These are phyloP conservation scores for Vanderwaltozyma polyspora DNA, from an alignment of 805 yeast species.

Conservation along the genomic window DNA sequence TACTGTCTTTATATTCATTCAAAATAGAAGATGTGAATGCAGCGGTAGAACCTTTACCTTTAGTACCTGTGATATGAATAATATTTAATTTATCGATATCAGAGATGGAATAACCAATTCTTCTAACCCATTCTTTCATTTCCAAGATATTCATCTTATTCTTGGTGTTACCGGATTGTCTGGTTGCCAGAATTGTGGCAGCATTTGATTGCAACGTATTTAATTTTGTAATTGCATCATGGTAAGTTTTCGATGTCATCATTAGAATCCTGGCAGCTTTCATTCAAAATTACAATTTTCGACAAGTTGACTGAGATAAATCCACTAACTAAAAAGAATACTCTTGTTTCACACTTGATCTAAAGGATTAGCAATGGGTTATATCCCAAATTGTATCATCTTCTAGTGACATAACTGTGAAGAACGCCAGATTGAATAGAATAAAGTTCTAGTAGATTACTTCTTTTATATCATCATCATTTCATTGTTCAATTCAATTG, in stretches of 20 bases:
- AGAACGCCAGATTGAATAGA: too few relatives aligned
- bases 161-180: constrained; percentile 55
- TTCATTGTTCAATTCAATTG: too few relatives aligned
- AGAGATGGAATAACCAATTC: constrained; percentile 53
- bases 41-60: constrained; percentile 97
- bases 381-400: too few relatives aligned
- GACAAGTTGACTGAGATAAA: too few relatives aligned
- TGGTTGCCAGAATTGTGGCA: constrained; percentile 75
- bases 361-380: too few relatives aligned
- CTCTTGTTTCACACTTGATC: too few relatives aligned
- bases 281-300: not conserved
- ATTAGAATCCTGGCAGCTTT: not conserved
- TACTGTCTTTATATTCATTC: constrained; percentile 39
- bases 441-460: too few relatives aligned
- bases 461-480: too few relatives aligned
- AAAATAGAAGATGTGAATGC: constrained; percentile 83
- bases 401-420: too few relatives aligned
- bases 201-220: constrained; percentile 86
- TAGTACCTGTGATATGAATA: constrained; percentile 92
- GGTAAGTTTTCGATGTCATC: constrained; percentile 21
- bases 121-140: constrained; percentile 69
- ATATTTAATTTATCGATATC: constrained; percentile 70
- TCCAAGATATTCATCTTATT: constrained; percentile 68
- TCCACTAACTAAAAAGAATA: too few relatives aligned
- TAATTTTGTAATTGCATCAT: constrained; percentile 76